Base-by-base conservation (phyloP, 352 stramenopile species). In the Phytophthora syringae region DNA sequence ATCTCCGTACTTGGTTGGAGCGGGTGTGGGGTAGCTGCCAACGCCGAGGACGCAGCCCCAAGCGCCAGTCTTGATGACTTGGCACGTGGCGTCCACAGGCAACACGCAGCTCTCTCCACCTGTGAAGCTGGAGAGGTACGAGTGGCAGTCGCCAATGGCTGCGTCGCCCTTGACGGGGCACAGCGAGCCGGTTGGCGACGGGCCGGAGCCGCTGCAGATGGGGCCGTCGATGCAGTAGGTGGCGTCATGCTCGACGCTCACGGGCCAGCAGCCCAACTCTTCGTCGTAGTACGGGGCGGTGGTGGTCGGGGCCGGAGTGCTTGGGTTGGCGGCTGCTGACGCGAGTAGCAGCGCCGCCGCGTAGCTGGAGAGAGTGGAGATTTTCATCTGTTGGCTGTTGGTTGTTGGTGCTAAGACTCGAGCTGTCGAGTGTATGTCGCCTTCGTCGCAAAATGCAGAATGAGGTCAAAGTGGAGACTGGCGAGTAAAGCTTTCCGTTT, bases 201-300 rank as follows among this genome's bases (percentile, higher is more conserved):
- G 39, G 1, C 72, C 77, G 16, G 24, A 62, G 48, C 77, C 77
- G 21, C 62, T 76, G 65, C 77, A 86, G 52, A 86, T 74, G 11
- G 77, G 75, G 3, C 74, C 77, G 25, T 66, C 49, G 39, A 86
- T 82, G 64, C 77, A 86, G 62, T 84, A 84, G 0, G 73, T 84
- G 16, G 76, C 76, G 42, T 84, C 76, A 52, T 74, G 64, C 55
- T 80, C 72, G 11, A 84, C 76, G 28, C 72, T 82, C 30, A 82
- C 52, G 37, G 68, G 42, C 72, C 68, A 77, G 57, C 72, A 80
- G 52, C 65, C 68, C 36, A 75, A 50, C 2, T 73, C 44, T 28
- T 80, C 64, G 48, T 84, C 65, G 52, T 80, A 79, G 12, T 52
- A 44, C 0, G 55, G 56, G 40, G 51, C 57, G 20, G 52, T 64